Base-by-base conservation (phyloP, 257 asterid species). In the Orobanche coerulescens region DNA sequence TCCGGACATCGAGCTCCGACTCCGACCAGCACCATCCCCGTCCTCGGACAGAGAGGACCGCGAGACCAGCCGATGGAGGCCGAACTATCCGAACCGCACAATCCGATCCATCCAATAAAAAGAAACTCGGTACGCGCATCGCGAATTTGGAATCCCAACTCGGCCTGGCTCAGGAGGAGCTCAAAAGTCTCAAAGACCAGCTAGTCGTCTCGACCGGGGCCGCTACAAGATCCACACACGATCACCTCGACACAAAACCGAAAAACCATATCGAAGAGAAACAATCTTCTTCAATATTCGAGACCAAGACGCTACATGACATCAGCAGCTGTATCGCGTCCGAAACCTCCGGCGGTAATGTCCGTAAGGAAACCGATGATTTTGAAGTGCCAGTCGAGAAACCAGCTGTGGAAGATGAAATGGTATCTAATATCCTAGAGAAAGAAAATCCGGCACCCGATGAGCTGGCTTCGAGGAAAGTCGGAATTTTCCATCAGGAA, bases 71-170 rank as follows among this genome's bases (percentile, higher is more conserved):
- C 13, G 88, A 79, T 0, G 80, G n/a, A n/a, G n/a, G 79, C 1
- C 81, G 84, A 51, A 69, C 95, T 1, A 4, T 9, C 30, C 73
- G 87, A 8, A 74, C 82, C 3, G 7, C 86, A 3, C 92, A 80
- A 36, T 68, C 91, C 19, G 78, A 84, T 15, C 80, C 91, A 0
- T 26, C 63, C 65, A 79, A 75, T 64, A 88, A 77, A 13, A 92
- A 78, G 88, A 92, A 86, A 72, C 94, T 92, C 4, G 95, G 97
- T 5, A 79, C 95, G 1, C 81, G 96, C 49, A 93, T 93, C 69
- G 94, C 96, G 0, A 93, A 84, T 73, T 76, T 93, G 84, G 99
- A 92, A 58, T 86, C 95, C 36, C 98, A 86, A 67, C 97, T 92
- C 39, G 95, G 95, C 66, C 90, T 84, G 62, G 98, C 97, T 0